Percentiles rank a stretch among this genome's conserved stretches.
These are phyloP conservation scores for Ustilago vetiveriae DNA, from an alignment of 1,284 basidiomycete species.

Conservation along the genomic window DNA sequence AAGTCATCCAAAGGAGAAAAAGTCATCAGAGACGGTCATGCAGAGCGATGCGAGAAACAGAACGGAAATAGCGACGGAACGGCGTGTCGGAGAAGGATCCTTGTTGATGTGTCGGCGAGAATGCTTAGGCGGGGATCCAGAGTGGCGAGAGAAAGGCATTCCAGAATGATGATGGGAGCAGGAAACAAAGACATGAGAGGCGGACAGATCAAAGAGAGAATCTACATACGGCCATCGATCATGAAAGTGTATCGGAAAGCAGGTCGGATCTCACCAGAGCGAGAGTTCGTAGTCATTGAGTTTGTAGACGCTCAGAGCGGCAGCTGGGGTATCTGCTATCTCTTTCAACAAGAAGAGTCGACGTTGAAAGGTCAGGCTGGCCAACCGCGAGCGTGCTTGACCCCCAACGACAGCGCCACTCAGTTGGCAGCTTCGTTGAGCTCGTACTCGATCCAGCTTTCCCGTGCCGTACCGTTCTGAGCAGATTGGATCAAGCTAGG, in stretches of 20 bases:
- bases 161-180: not conserved
- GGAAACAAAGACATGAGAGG: conserved; percentile 24
- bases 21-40: too few species aligned
- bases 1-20: too few species aligned
- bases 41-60: conserved; percentile 1
- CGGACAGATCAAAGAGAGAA: not conserved
- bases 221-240: conserved; percentile 29
- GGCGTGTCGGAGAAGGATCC: conserved; percentile 1
- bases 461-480: conserved; percentile 7
- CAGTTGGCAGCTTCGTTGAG: conserved; percentile 5
- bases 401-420: not conserved
- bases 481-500: conserved; percentile 21
- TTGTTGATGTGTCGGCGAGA: not conserved
- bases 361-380: not conserved
- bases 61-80: not conserved
- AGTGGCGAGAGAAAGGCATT: too few species aligned
- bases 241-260: conserved; percentile 1
- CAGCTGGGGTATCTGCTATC: conserved; percentile 8
- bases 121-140: too few species aligned
- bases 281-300: not conserved
- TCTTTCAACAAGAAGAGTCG: not conserved
- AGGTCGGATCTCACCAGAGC: too few species aligned
- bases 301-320: conserved; percentile 1
- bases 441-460: conserved; percentile 16
- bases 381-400: not conserved